Percentiles rank a stretch among this genome's conserved stretches.
phyloP scores from a whole-genome alignment of 2,329 filamentous ascomycete species.

The Bipolaris oryzae region DNA sequence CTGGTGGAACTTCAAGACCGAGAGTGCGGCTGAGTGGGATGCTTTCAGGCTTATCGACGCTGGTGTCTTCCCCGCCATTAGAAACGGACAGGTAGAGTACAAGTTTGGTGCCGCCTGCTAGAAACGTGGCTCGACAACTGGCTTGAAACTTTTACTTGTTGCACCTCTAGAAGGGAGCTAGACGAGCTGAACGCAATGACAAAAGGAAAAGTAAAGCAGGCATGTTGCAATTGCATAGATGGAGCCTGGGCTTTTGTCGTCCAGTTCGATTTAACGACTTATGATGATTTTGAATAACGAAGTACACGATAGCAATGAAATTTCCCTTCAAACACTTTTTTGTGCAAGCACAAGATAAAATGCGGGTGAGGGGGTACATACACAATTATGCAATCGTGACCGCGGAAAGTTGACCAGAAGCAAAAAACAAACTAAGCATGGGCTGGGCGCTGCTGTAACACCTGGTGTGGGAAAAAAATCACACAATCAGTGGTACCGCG shows the following conservation, averaged over 20 bases:
- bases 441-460: too few relatives aligned
- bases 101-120: constrained; percentile 30
- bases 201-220: not conserved
- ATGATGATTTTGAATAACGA: constrained; percentile 4
- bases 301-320: not conserved
- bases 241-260: not conserved
- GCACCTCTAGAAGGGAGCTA: not conserved
- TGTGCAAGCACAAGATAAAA: not conserved
- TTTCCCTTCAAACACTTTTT: not conserved
- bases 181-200: not conserved
- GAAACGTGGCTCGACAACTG: constrained; percentile 2
- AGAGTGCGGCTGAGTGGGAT: constrained; percentile 61
- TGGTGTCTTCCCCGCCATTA: constrained; percentile 56
- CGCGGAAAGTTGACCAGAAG: too few relatives aligned
- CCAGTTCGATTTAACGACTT: not conserved
- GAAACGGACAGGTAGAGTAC: constrained; percentile 28
- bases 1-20: constrained; percentile 66
- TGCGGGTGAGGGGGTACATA: too few relatives aligned
- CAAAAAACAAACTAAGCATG: not conserved
- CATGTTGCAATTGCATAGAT: not conserved
- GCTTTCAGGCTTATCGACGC: constrained; percentile 56
- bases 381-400: too few relatives aligned
- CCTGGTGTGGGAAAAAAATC: too few relatives aligned
- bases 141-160: constrained; percentile 1
- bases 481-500: not conserved